Evolutionary conservation across 306 rosid genomes (phyloP).

Genomic region (Astragalus membranaceus): DNA sequence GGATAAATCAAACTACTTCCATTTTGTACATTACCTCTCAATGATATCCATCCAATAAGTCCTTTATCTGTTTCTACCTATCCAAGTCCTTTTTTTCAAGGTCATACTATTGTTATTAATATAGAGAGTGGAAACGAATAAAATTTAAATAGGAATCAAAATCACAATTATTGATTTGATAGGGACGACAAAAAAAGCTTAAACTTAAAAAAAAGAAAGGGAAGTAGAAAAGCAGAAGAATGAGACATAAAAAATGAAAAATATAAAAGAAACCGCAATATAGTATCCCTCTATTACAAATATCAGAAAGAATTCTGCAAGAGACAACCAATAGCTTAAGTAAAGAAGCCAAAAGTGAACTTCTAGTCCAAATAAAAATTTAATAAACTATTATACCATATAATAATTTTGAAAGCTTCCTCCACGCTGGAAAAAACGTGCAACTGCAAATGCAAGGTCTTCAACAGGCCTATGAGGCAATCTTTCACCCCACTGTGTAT

Average conservation of each 20-base stretch:
- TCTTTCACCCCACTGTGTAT: conserved; percentile 77
- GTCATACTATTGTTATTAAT: not conserved
- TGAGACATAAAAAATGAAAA: not conserved
- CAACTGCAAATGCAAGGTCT: conserved; percentile 98
- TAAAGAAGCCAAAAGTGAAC: conserved; percentile 8
- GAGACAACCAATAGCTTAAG: not conserved
- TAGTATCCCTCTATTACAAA: not conserved
- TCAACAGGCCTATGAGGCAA: conserved; percentile 92
- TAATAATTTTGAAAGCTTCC: conserved; percentile 97
- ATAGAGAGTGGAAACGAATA: not conserved
- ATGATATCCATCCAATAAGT: too few relatives aligned
- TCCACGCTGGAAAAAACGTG: conserved; percentile 91
- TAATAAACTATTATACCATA: conserved; percentile 51
- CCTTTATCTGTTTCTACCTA: too few relatives aligned
- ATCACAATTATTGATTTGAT: not conserved
- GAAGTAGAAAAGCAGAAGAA: not conserved
- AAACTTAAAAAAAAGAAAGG: not conserved
- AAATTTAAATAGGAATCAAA: not conserved
- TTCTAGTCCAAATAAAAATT: conserved; percentile 7
- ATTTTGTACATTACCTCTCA: too few relatives aligned
- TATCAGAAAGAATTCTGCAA: conserved; percentile 7
- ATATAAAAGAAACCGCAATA: conserved; percentile 1
- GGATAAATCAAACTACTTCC: too few relatives aligned
- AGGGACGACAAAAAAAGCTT: not conserved
- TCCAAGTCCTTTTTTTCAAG: not conserved